Conservation (phyloP, 2,329 filamentous ascomycete species). For the Zelopaecilomyces penicillatus region DNA sequence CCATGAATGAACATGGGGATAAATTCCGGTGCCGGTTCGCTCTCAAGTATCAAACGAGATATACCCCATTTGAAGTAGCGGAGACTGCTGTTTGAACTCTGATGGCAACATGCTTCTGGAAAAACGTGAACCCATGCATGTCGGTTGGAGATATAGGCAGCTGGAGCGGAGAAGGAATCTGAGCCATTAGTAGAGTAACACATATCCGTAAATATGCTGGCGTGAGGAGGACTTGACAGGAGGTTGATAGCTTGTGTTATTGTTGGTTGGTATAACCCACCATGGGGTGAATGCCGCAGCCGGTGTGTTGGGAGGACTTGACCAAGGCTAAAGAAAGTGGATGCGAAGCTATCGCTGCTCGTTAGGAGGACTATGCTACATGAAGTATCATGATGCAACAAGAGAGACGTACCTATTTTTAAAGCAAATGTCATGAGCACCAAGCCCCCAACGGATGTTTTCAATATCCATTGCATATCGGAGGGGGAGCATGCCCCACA, state of each 20-base stretch:
- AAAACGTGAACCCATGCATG: slow-evolving; percentile 92
- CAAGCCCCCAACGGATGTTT: slow-evolving; percentile 81
- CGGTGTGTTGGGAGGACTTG: slow-evolving; percentile 90
- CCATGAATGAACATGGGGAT: slow-evolving; percentile 94
- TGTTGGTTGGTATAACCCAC: slow-evolving; percentile 84
- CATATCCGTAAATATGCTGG: slow-evolving; percentile 39
- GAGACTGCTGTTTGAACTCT: slow-evolving; percentile 68
- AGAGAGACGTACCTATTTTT: slow-evolving; percentile 58
- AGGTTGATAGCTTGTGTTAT: slow-evolving; percentile 79
- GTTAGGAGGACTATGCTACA: slow-evolving; percentile 1
- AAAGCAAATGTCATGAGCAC: slow-evolving; percentile 93
- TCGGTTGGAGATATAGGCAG: slow-evolving; percentile 59
- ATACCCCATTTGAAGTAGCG: slow-evolving; percentile 99
- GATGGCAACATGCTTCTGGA: slow-evolving; percentile 90
- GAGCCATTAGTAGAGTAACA: slow-evolving; percentile 58
- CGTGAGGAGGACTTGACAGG: slow-evolving; percentile 49
- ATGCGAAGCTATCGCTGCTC: slow-evolving; percentile 44
- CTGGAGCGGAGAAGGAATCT: slow-evolving; percentile 63
- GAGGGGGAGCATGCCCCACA: slow-evolving; percentile 83
- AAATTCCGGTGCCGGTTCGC: slow-evolving; percentile 77
- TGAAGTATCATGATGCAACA: not conserved
- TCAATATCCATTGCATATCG: slow-evolving; percentile 61
- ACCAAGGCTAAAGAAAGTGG: slow-evolving; percentile 78
- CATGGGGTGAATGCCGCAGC: slow-evolving; percentile 64
- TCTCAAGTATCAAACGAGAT: slow-evolving; percentile 82